Evolutionary conservation across 78 protist species (phyloP).

Genomic region (Dictyostelium purpureum): DNA sequence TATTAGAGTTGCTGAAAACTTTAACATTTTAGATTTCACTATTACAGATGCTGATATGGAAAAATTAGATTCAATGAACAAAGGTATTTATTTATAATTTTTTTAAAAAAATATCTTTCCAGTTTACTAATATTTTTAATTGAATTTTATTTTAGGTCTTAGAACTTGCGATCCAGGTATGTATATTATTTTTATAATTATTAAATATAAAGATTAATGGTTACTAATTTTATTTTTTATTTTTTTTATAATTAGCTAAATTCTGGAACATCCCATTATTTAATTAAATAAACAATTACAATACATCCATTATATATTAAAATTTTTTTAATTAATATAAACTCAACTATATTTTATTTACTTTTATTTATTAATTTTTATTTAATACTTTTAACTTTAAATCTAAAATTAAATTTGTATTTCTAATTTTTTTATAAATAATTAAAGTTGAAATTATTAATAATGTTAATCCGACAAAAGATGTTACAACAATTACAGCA

Average conservation of each 20-base stretch:
- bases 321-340: too few relatives aligned
- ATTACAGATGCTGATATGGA: constrained; percentile 63
- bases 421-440: background rate
- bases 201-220: too few relatives aligned
- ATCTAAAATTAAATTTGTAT: background rate
- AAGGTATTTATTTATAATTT: background rate
- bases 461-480: background rate
- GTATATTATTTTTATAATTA: too few relatives aligned
- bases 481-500: background rate
- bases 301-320: too few relatives aligned
- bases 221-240: too few relatives aligned
- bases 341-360: too few relatives aligned
- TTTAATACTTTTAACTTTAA: background rate
- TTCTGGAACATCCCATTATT: constrained; percentile 54
- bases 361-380: too few relatives aligned
- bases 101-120: too few relatives aligned
- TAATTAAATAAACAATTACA: background rate
- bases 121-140: too few relatives aligned
- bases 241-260: too few relatives aligned
- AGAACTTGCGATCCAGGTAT: constrained; percentile 71
- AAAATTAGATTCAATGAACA: background rate
- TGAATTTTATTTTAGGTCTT: too few relatives aligned
- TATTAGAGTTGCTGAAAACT: constrained; percentile 42
- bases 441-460: background rate
- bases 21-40: constrained; percentile 49